Evolutionary conservation across 768 basidiomycete genomes (phyloP), one percentile per base, ranked within the genome.

Genomic region (Leccinum truebloodii): DNA sequence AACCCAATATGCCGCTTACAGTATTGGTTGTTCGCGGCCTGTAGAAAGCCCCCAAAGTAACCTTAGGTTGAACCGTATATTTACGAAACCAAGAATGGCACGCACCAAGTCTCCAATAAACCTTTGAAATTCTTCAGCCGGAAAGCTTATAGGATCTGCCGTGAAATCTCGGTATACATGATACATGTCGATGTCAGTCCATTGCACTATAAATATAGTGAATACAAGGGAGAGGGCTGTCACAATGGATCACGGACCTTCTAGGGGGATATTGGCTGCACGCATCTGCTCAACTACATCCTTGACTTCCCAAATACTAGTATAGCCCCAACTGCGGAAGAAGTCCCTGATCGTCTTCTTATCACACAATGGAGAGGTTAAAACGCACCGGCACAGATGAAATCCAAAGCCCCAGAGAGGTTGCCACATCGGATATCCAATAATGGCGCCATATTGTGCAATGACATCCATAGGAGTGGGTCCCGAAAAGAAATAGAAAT

Each of bases 401-500:
- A 89, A 89, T 4, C 89, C 89, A 69, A 91, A 88, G 6, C 82
- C 84, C 87, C 88, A 92, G 18, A 77, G 77, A 7, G 88, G 89
- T 69, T 86, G 84, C 83, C 87, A 86, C 32, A 83, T 81, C 4
- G 90, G 87, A 48, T 83, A 74, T 4, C 89, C 89, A 32, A 88
- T 78, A 24, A 87, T 72, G 46, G 76, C 79, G 3, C 85, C 82
- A 65, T 91, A 89, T 70, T 92, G 89, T 60, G 87, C 81, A 35
- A 88, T 80, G 12, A 89, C 89, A 12, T 71, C 71, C 54, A 78
- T 77, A 16, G 84, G 65, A n/a, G 64, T 52, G 30, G 82, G 58
- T 6, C 87, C 86, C 13, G 83, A 82, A 67, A 91, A 80, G 76
- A 89, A 90, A 77, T 90, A 91, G 63, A 92, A 84, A 73, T 91